Evolutionary conservation across 2,329 filamentous ascomycete genomes (phyloP).

Genomic region (Hypoxylon sp.): DNA sequence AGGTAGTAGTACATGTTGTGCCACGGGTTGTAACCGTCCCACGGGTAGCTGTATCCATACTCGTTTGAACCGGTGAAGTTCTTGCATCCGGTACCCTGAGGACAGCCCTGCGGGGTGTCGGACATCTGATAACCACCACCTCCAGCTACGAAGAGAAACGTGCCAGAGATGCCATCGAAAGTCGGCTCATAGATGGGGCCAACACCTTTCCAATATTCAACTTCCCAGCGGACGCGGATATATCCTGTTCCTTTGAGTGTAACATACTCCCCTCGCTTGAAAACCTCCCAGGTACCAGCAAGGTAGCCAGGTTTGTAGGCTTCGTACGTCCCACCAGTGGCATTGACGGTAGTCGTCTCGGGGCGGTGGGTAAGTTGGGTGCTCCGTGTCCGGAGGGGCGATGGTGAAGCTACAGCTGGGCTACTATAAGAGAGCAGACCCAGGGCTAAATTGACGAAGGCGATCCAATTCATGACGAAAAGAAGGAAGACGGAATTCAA

Average conservation of each 20-base stretch:
- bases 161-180: constrained; percentile 7
- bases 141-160: constrained; percentile 19
- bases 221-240: constrained; percentile 28
- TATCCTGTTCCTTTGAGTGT: constrained; percentile 20
- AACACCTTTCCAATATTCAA: constrained; percentile 27
- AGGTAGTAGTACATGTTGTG: constrained; percentile 30
- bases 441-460: neutral
- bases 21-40: constrained; percentile 12
- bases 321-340: constrained; percentile 5
- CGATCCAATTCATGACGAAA: constrained; percentile 3
- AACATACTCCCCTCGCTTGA: constrained; percentile 23
- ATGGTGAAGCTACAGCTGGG: constrained; percentile 2
- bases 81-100: constrained; percentile 13
- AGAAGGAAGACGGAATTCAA: neutral
- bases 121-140: constrained; percentile 19
- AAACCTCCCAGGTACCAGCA: constrained; percentile 14
- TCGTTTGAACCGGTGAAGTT: constrained; percentile 18
- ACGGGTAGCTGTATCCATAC: constrained; percentile 20
- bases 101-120: constrained; percentile 11
- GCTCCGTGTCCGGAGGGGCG: neutral
- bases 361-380: constrained; percentile 2
- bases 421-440: neutral
- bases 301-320: constrained; percentile 7
- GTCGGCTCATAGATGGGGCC: constrained; percentile 8
- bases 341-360: constrained; percentile 7